Evolutionary conservation across 1,284 basidiomycete species (phyloP), one percentile per base, ranked within the genome.

Genomic region (Leccinum subrobustum): DNA sequence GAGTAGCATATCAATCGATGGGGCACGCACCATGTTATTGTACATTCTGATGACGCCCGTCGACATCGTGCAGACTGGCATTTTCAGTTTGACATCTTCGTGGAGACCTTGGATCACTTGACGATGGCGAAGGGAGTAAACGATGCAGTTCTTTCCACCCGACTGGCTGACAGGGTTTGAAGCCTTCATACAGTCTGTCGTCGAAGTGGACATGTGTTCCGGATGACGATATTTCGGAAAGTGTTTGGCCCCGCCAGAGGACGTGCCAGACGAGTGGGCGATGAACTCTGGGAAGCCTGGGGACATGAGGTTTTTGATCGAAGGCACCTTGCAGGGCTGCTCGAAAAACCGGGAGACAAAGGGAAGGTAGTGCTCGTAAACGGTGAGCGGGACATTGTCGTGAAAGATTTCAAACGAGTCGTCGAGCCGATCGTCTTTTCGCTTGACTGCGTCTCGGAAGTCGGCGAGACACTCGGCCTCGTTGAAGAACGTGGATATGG

Each of bases 31-130:
- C 67, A 70, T 69, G 2, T 67, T 31, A 16, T 59, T 57, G 37
- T 56, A 61, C 70, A 70, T 70, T 60, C 68, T 59, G 33, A 65
- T 54, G 3, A 62, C 65, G 4, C 64, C 67, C 4, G 68, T 63
- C 5, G 68, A 67, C 68, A 72, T 72, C 8, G 65, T 18, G 52
- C 62, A 67, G 35, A 70, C 68, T 0, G 61, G 60, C 58, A 70
- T 60, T 33, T 54, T 65, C 0, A 61, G 52, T 47, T 60, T 56
- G 11, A 67, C 35, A 1, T 69, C 57, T 0, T 57, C 59, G 31
- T 60, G 52, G 4, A 68, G 1, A 6, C 60, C 47, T 12, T 68
- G 59, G 9, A 70, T 52, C 5, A 70, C 56, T 59, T 63, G 60
- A 3, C 31, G 60, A 42, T 61, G 55, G 11, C 59, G 60, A 16